Evolutionary conservation across 768 basidiomycete species (phyloP), one percentile per base, ranked within the genome.

Genomic region (Trametes cingulata): DNA sequence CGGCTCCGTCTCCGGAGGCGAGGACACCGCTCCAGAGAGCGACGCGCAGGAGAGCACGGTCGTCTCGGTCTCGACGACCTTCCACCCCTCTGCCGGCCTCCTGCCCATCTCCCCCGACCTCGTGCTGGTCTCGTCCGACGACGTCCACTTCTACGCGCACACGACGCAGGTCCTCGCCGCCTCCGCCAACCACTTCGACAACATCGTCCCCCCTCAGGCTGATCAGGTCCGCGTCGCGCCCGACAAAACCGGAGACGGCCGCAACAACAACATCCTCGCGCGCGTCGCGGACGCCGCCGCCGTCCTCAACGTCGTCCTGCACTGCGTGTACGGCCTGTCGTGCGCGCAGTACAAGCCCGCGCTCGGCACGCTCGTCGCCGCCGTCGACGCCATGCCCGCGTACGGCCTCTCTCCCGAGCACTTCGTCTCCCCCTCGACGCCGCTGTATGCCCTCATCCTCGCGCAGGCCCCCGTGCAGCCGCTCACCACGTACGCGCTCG

Each of bases 401-500:
- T 75, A 76, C 59, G 74, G 72, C 33, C 15, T 68, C n/a, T 42
- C 56, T 8, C 57, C 60, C 1, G 52, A 57, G 5, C 48, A 37
- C 0, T 65, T 71, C 55, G 65, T 78, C 51, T 35, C 64, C 0
- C 72, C 71, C 0, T 42, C 60, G 1, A 70, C 65, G 3, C 73
- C 70, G 1, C 59, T 77, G 8, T 76, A 71, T 65, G 29, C 53
- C 13, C 65, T 74, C n/a, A 65, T 79, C 42, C 70, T 77, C 29
- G 68, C 70, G 0, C 66, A 69, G 24, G 74, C 76, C 14, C 77
- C 74, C 4, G 46, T 72, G 6, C 51, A 46, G 14, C 76, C 78
- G 0, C 61, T 81, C 8, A 70, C 76, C 0, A 63, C 78, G 0
- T 83, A 79, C 63, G 64, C 76, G 0, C 70, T 82, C n/a, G 80